phyloP scores from a whole-genome alignment of 2,329 filamentous ascomycete genomes.

The Cercospora sojina region DNA sequence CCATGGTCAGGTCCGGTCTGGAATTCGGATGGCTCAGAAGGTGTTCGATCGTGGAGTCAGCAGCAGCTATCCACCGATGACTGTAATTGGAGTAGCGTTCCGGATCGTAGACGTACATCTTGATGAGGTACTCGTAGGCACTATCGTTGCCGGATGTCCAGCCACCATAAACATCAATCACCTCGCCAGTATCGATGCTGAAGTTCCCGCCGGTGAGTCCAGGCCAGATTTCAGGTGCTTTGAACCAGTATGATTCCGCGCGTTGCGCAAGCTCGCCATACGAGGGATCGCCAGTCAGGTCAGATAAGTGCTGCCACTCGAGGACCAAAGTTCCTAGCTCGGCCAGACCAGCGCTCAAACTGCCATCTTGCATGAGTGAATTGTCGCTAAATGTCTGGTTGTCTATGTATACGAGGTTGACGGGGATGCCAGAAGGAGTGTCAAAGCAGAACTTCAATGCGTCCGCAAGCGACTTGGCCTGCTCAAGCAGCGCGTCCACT shows the following conservation, averaged over 20 bases:
- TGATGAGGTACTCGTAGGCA: constrained; percentile 88
- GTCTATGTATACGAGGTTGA: constrained; percentile 64
- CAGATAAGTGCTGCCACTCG: constrained; percentile 79
- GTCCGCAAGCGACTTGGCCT: constrained; percentile 69
- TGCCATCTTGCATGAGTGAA: constrained; percentile 45
- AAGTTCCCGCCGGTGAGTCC: constrained; percentile 71
- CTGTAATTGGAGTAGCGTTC: constrained; percentile 62
- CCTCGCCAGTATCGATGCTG: constrained; percentile 63
- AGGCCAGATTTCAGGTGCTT: constrained; percentile 71
- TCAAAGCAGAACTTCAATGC: constrained; percentile 75
- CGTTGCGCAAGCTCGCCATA: constrained; percentile 67
- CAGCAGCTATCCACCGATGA: constrained; percentile 65
- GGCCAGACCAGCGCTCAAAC: constrained; percentile 67
- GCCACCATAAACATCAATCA: constrained; percentile 66
- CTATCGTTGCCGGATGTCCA: constrained; percentile 78
- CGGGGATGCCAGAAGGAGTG: constrained; percentile 71
- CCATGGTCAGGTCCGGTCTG: constrained; percentile 70
- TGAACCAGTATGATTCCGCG: constrained; percentile 68
- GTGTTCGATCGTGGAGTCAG: constrained; percentile 71
- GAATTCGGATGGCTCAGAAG: constrained; percentile 66
- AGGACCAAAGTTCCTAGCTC: constrained; percentile 75
- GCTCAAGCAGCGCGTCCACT: constrained; percentile 61
- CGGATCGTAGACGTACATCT: constrained; percentile 82
- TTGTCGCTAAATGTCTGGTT: constrained; percentile 32
- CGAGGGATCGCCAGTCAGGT: constrained; percentile 65